A percentile compares a stretch with the other conserved stretches of the same genome.
Evolutionary conservation across 805 yeast species (phyloP).

Genomic region (Candida mattraensis): DNA sequence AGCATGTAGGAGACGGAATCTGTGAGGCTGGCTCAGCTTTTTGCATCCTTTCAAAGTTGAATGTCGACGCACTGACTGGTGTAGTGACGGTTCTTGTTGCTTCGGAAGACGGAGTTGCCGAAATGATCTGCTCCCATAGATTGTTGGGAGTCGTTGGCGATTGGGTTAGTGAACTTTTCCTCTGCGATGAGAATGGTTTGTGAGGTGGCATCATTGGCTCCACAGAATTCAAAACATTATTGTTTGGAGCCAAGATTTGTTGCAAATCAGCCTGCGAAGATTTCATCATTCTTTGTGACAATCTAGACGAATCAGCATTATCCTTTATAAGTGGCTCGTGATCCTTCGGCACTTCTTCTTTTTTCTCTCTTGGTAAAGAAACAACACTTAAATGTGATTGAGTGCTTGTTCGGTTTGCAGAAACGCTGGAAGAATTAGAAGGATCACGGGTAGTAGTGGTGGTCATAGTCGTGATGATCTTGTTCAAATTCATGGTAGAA

Average conservation of each 20-base stretch:
- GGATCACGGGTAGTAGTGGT: constrained; percentile 16
- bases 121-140: constrained; percentile 21
- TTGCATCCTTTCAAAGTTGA: constrained; percentile 2
- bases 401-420: constrained; percentile 6
- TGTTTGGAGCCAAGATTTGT: constrained; percentile 23
- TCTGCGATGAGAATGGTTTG: constrained; percentile 21
- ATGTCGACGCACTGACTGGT: constrained; percentile 2
- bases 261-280: no score
- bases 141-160: constrained; percentile 23
- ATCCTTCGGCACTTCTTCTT: no score
- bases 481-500: constrained; percentile 34
- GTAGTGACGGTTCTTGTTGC: constrained; percentile 8
- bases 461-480: constrained; percentile 25
- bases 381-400: constrained; percentile 9
- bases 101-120: constrained; percentile 11
- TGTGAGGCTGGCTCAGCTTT: constrained; percentile 8
- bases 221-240: constrained; percentile 22
- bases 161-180: constrained; percentile 11
- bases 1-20: constrained; percentile 10
- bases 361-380: constrained; percentile 6
- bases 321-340: no score
- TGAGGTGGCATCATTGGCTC: constrained; percentile 21
- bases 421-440: constrained; percentile 6
- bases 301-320: no score
- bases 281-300: no score